Evolutionary conservation across 2,329 filamentous ascomycete species (phyloP).

Genomic region (Fusarium protoensiforme): DNA sequence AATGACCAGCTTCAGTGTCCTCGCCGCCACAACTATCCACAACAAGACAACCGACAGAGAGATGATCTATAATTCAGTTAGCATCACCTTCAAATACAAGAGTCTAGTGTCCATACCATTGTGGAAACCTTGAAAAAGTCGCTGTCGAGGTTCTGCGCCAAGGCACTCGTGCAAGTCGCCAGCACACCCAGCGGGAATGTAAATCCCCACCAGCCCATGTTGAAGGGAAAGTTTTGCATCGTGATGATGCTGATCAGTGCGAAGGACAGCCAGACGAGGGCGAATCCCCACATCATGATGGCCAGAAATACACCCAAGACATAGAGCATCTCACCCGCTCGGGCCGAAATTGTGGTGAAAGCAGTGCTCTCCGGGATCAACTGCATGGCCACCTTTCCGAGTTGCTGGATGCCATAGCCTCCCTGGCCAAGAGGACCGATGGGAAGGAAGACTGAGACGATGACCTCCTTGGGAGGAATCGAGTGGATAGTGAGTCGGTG

Average conservation of each 20-base stretch:
- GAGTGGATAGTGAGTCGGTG: conserved; percentile 74
- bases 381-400: conserved; percentile 59
- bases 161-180: conserved; percentile 52
- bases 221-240: conserved; percentile 56
- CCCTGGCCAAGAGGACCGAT: conserved; percentile 75
- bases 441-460: conserved; percentile 75
- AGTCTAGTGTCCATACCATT: conserved; percentile 42
- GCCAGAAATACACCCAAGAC: conserved; percentile 63
- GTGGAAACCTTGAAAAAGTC: conserved; percentile 56
- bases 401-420: conserved; percentile 66
- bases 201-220: conserved; percentile 61
- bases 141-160: conserved; percentile 56
- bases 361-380: conserved; percentile 53
- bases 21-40: conserved; percentile 54
- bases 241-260: conserved; percentile 55
- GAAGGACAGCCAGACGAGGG: conserved; percentile 56
- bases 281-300: conserved; percentile 58
- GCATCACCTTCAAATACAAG: not conserved
- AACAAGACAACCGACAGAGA: conserved; percentile 54
- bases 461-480: conserved; percentile 72
- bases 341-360: conserved; percentile 57
- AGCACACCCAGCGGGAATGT: conserved; percentile 60
- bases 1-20: conserved; percentile 51
- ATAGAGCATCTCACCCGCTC: conserved; percentile 62
- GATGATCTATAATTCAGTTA: conserved; percentile 48